Base-by-base conservation (phyloP, 208 protist species). In the Wallacemonas sp. region DNA sequence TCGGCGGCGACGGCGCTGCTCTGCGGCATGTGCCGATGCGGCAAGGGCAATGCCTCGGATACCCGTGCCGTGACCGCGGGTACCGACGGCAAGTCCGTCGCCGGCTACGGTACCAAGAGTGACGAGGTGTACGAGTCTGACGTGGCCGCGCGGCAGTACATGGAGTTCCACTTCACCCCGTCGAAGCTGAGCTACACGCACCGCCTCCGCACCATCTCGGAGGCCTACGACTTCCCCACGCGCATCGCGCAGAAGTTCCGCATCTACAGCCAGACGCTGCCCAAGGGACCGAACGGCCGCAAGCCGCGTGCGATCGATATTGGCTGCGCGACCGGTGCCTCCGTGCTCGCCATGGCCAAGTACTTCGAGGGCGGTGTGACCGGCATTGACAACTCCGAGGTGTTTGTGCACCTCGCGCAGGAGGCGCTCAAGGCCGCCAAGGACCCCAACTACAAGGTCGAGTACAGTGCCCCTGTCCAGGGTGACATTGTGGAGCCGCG, bases 81-180 rank as follows among this genome's bases (percentile, higher is more conserved):
- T 16, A 42, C 39, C n/a, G 61, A 63, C 22, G 42, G 28, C 38
- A 39, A 49, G 38, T 4, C 41, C 11, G 31, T 48, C 4, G 0
- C 29, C 2, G 45, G 31, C 45, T 57, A 70, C 14, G 50, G 29
- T 20, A 61, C 66, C 26, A 74, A 81, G 31, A 84, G 76, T 61
- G 74, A 71, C 8, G 70, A 76, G 12, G 72, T 94, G 11, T 95
- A 95, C 74, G 81, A 91, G 57, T 84, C 67, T 45, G 79, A 88
- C 23, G 67, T 44, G 3, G 71, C 69, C n/a, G 77, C 74, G 11
- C 77, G 78, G 22, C 84, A 95, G 76, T 92, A 92, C 69, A 82
- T 93, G 75, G 82, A 93, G 81, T 92, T 95, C 61, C 87, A 95
- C 75, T 93, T 81, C 78, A 89, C 84, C 4, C 80, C 84, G 2